These are phyloP conservation scores for Fusarium sp. DNA, from an alignment of 2,329 filamentous ascomycete species.

Conservation along the genomic window DNA sequence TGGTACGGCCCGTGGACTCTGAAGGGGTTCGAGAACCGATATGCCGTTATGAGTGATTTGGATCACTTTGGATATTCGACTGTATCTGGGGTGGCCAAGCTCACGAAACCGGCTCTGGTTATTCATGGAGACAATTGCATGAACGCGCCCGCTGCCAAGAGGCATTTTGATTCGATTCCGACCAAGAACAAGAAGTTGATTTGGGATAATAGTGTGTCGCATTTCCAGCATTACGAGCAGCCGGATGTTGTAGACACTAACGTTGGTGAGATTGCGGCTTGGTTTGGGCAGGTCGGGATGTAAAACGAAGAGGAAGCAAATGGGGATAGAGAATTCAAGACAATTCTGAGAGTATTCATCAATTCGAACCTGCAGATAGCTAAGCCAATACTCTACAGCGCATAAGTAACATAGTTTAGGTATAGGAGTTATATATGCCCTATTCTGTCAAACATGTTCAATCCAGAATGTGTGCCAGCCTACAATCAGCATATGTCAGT, in stretches of 20 bases:
- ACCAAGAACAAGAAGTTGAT: not conserved
- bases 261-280: not conserved
- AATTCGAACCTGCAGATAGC: accelerated
- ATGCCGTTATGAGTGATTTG: not conserved
- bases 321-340: accelerated
- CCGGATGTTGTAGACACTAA: not conserved
- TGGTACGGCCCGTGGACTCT: not conserved
- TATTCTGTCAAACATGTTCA: too few relatives aligned
- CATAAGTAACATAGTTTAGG: not conserved
- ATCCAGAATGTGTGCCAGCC: too few relatives aligned
- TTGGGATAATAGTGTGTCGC: not conserved
- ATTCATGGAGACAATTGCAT: not conserved
- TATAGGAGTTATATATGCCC: too few relatives aligned
- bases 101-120: not conserved
- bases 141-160: not conserved
- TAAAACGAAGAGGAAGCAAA: accelerated
- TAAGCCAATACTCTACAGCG: accelerated
- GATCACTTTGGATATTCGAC: not conserved
- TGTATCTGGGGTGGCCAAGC: not conserved
- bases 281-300: not conserved
- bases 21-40: not conserved
- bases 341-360: accelerated
- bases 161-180: not conserved
- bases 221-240: not conserved
- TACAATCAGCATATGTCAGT: too few relatives aligned